Percentiles rank a stretch among this genome's conserved stretches.
Evolutionary conservation across 192 early-diverging fungal species (phyloP).

Genomic region (Blastocladiella britannica): DNA sequence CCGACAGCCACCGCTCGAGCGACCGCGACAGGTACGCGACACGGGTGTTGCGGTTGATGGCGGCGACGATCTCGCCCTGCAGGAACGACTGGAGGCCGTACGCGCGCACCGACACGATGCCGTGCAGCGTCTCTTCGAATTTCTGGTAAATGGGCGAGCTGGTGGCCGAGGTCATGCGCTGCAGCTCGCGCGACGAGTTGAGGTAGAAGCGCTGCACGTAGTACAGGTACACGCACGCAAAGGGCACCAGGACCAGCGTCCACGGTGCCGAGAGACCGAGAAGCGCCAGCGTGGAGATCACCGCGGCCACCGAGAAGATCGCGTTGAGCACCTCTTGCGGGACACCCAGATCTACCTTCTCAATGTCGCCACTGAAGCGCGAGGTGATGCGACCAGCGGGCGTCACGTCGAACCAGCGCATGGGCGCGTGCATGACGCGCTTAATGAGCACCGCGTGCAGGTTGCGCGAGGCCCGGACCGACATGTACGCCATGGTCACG

Average conservation of each 20-base stretch:
- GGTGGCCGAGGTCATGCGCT: constrained; percentile 62
- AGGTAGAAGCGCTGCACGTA: constrained; percentile 28
- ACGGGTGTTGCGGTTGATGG: constrained; percentile 59
- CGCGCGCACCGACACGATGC: constrained; percentile 64
- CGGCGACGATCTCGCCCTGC: constrained; percentile 27
- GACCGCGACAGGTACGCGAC: constrained; percentile 74
- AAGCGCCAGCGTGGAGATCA: too few species aligned
- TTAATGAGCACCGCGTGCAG: constrained; percentile 34
- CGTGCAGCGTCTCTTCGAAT: constrained; percentile 60
- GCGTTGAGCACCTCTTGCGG: too few species aligned
- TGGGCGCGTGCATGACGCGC: constrained; percentile 29
- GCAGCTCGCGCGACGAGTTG: constrained; percentile 61
- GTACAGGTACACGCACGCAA: too few species aligned
- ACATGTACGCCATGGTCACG: too few species aligned
- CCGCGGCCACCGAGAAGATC: too few species aligned
- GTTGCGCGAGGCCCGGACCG: constrained; percentile 28
- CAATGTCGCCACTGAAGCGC: constrained; percentile 3
- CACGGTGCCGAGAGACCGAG: too few species aligned
- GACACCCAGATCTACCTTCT: too few species aligned
- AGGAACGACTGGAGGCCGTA: constrained; percentile 52
- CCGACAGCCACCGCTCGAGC: constrained; percentile 68
- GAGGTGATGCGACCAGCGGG: constrained; percentile 28
- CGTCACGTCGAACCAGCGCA: background rate
- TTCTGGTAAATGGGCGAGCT: constrained; percentile 57
- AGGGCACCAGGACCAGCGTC: too few species aligned